Conservation (phyloP, 176 grass and related monocot genomes). For the Carex parvula region DNA sequence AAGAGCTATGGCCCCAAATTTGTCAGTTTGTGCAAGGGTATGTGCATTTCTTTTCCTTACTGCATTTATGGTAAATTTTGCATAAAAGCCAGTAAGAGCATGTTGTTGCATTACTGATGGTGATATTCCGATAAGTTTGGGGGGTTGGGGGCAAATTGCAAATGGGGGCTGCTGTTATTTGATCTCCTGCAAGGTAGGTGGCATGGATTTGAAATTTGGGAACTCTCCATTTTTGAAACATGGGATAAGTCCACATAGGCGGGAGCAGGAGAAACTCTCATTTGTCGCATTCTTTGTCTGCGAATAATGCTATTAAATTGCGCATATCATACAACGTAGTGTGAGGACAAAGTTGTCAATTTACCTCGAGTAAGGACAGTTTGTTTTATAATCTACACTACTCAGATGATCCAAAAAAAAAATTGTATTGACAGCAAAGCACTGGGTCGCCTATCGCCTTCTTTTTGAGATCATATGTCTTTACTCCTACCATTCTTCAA, state of each 20-base stretch:
- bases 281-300: neutral
- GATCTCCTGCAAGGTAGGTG: neutral
- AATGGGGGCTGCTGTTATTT: neutral
- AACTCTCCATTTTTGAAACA: neutral
- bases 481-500: neutral
- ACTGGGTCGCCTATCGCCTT: neutral
- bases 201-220: neutral
- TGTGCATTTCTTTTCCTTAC: neutral
- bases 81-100: neutral
- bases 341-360: conserved; percentile 2
- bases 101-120: neutral
- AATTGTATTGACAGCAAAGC: neutral
- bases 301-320: neutral
- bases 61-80: neutral
- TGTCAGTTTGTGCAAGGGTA: conserved; percentile 94
- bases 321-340: neutral
- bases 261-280: neutral
- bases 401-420: neutral
- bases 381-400: neutral
- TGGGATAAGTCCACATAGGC: neutral
- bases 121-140: neutral
- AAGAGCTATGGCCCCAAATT: conserved; percentile 93
- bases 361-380: neutral
- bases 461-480: neutral
- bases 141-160: neutral